A percentile compares a stretch with the other conserved stretches of the same genome.
Evolutionary conservation across 1,284 basidiomycete genomes (phyloP).

Genomic region (Leucoagaricus sp.): DNA sequence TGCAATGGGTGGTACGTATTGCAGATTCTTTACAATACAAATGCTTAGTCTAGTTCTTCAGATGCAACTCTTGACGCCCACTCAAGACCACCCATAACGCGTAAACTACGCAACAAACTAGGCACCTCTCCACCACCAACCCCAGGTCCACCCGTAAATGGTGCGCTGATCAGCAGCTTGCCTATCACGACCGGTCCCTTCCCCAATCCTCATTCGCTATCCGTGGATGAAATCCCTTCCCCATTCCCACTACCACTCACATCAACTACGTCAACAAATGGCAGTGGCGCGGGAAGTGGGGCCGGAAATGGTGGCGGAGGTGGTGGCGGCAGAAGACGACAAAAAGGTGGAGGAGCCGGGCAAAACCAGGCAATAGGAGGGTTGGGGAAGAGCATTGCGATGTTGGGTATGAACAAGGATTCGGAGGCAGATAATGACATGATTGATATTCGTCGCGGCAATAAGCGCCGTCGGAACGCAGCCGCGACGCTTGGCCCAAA

Average conservation of each 20-base stretch:
- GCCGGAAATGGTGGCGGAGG: constrained; percentile 30
- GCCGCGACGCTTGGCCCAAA: constrained; percentile 30
- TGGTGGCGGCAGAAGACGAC: constrained; percentile 51
- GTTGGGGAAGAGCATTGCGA: constrained; percentile 63
- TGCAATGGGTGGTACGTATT: constrained; percentile 54
- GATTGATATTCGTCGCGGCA: constrained; percentile 72
- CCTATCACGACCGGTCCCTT: constrained; percentile 67
- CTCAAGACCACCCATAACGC: constrained; percentile 75
- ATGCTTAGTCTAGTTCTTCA: constrained; percentile 28
- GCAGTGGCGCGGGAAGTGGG: constrained; percentile 34
- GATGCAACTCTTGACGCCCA: constrained; percentile 72
- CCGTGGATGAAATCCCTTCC: constrained; percentile 80
- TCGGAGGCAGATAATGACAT: constrained; percentile 70
- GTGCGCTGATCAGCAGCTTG: constrained; percentile 28
- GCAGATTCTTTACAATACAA: constrained; percentile 2
- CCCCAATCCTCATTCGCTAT: constrained; percentile 76
- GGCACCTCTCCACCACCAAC: constrained; percentile 65
- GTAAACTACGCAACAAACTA: constrained; percentile 77
- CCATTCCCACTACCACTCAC: constrained; percentile 79
- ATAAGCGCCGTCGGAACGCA: constrained; percentile 64
- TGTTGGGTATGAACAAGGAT: constrained; percentile 59
- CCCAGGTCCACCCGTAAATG: constrained; percentile 32
- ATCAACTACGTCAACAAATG: constrained; percentile 39
- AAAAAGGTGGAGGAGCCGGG: constrained; percentile 58
- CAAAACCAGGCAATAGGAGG: constrained; percentile 55